A percentile compares a stretch with the other conserved stretches of the same genome.
phyloP scores from a whole-genome alignment of 441 rosid genomes.

The Erysimum cheiri region DNA sequence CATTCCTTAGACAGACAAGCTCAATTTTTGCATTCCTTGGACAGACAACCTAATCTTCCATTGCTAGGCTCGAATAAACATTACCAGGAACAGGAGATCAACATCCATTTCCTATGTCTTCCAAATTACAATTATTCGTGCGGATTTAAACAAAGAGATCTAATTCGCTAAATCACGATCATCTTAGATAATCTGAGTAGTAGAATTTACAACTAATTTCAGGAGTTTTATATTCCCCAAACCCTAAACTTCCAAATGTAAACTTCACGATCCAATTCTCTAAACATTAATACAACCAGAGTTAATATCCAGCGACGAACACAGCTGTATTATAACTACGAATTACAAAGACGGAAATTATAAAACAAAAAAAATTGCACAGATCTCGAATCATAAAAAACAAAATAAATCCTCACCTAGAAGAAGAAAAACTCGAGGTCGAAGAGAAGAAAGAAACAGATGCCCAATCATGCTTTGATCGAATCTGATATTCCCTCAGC shows the following conservation, averaged over 20 bases:
- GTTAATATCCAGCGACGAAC: conserved; percentile 6
- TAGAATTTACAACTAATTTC: background rate
- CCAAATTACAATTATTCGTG: conserved; percentile 1
- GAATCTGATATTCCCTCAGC: conserved; percentile 93
- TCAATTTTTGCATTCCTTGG: background rate
- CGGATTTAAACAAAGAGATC: background rate
- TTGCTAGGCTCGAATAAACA: background rate
- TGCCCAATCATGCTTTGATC: conserved; percentile 98
- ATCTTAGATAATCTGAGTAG: background rate
- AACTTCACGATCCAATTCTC: conserved; percentile 32
- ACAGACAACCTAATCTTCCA: background rate
- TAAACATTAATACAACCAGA: conserved; percentile 9
- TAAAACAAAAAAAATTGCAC: background rate
- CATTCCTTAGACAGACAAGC: background rate
- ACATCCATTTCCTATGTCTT: conserved; percentile 5
- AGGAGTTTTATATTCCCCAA: background rate
- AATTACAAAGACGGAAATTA: background rate
- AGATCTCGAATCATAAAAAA: conserved; percentile 25
- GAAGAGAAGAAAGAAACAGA: conserved; percentile 89
- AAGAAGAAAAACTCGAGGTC: conserved; percentile 65
- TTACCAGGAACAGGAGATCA: background rate
- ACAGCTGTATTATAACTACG: background rate
- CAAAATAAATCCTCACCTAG: conserved; percentile 53
- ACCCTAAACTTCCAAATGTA: conserved; percentile 28
- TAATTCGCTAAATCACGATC: background rate